Conservation (phyloP, 164 flowering plant species). For the Pachysandra terminalis region DNA sequence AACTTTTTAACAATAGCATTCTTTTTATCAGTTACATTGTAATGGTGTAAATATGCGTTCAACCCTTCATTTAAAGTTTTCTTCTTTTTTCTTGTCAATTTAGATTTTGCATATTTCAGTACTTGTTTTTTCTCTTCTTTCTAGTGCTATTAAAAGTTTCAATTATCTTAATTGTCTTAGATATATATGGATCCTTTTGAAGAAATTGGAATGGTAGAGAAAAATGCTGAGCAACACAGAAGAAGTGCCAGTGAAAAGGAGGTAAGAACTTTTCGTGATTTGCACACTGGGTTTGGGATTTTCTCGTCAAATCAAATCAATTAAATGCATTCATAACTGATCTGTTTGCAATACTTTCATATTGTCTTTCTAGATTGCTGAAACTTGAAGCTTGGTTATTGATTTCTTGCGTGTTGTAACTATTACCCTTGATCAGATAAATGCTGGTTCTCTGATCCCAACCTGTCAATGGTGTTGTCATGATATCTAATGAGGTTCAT, state of each 20-base stretch:
- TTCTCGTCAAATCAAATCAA: neutral
- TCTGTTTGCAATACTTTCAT: neutral
- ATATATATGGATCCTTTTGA: conserved; percentile 88
- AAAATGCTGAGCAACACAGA: conserved; percentile 75
- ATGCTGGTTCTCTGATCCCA: neutral
- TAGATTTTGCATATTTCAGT: neutral
- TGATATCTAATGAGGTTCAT: neutral
- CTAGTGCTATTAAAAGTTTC: conserved; percentile 1
- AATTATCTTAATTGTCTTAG: conserved; percentile 32
- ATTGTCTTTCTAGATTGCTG: neutral
- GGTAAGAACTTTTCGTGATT: conserved; percentile 34
- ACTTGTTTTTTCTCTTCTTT: neutral
- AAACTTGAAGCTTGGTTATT: neutral
- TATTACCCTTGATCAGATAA: neutral
- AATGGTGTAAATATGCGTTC: neutral
- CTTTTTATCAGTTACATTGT: neutral
- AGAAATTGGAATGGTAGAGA: conserved; percentile 58
- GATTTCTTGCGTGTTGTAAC: neutral
- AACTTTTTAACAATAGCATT: neutral
- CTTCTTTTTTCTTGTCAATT: neutral
- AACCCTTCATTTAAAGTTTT: neutral
- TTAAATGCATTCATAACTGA: neutral
- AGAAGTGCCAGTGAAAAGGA: conserved; percentile 90
- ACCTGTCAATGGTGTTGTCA: neutral
- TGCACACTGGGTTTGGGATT: neutral